Evolutionary conservation across 192 early-diverging fungal species (phyloP), one percentile per base, ranked within the genome.

Genomic region (Coemansia sp.): DNA sequence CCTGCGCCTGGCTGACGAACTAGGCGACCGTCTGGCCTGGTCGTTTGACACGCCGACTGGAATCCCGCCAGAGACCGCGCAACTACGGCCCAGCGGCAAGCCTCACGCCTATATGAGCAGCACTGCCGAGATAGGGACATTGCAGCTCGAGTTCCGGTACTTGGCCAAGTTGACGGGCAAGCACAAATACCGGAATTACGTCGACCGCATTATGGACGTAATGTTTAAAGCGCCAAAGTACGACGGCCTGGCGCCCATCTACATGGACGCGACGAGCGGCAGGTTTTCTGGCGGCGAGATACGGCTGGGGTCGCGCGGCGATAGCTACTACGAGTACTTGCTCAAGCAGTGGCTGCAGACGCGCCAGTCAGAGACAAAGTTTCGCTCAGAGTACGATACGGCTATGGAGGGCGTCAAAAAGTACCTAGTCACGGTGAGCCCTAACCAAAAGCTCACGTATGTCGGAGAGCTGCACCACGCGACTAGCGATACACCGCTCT

Each of bases 291-390:
- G 67, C 7, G 56, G 51, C 10, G 60, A 67, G 7, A 72, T 72
- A 10, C 68, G 72, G 1, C 43, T 81, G 32, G 82, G 74, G 11
- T 79, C 65, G 20, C 64, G 67, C 19, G 94, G 94, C 22, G 96
- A 98, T 60, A 93, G 91, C 59, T 98, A 97, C 67, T 98, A 98
- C 77, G 94, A 98, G 81, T 98, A 98, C 66, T 80, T 96, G 45
- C 88, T 91, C 19, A 98, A 98, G 70, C 94, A 96, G 74, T 94
- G 89, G 64, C 73, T 96, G n/a, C 90, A 92, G 60, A 94, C 94
- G 0, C 74, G 85, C 35, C 77, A 88, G 43, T 86, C 84, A 11
- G 91, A 95, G 67, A 58, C 75, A 19, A 49, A 74, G 19, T 91
- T 90, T 61, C 89, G 86, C 42, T 64, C 78, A 2, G 89, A 92